Percentiles rank a stretch among this genome's conserved stretches.
These are phyloP conservation scores for Talinum fruticosum DNA, from an alignment of 148 eudicot genomes.

Conservation along the genomic window DNA sequence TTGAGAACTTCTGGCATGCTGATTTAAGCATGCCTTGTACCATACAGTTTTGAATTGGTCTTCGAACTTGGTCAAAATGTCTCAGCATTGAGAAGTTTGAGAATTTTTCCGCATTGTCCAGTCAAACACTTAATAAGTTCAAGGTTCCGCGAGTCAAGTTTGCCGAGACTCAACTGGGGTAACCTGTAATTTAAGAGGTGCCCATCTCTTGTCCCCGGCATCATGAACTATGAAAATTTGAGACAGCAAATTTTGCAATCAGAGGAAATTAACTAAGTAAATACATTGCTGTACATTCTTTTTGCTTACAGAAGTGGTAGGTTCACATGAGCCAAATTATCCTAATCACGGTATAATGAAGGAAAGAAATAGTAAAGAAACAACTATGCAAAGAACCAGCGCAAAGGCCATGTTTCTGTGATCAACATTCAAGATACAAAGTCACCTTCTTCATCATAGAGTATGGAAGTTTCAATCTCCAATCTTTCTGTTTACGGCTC, in stretches of 20 bases:
- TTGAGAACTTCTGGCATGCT: background rate
- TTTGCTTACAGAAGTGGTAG: background rate
- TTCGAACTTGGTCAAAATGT: no score
- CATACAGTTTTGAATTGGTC: no score
- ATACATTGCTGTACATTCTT: background rate
- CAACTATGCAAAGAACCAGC: background rate
- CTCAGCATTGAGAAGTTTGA: no score
- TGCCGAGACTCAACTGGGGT: no score
- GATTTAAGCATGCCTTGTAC: no score
- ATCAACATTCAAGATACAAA: slow-evolving; percentile 51
- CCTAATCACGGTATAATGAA: no score
- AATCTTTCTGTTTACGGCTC: slow-evolving; percentile 74
- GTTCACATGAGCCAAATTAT: background rate
- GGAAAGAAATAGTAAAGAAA: no score
- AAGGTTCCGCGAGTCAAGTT: no score
- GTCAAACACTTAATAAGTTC: no score
- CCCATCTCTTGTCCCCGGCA: no score
- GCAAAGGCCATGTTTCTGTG: background rate
- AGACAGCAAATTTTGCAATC: background rate
- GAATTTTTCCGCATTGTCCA: no score
- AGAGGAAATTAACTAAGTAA: background rate
- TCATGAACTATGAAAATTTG: background rate
- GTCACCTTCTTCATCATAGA: slow-evolving; percentile 49
- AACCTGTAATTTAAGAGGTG: no score
- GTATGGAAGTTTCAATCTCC: slow-evolving; percentile 75